phyloP scores from a whole-genome alignment of 768 basidiomycete species.

The Tylopilus vinaceipallidus region DNA sequence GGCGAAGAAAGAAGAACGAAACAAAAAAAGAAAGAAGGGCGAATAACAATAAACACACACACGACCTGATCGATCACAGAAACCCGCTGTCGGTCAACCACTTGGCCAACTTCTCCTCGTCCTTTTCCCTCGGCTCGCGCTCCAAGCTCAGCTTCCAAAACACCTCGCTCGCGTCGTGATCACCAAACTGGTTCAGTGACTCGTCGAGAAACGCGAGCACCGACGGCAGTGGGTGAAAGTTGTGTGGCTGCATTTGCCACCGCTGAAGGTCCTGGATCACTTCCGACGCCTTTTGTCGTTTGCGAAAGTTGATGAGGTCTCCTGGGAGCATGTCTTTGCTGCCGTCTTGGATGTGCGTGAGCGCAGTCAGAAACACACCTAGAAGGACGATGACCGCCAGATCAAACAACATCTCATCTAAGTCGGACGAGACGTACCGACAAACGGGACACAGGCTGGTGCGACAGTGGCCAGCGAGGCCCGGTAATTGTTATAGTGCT shows the following conservation, averaged over 20 bases:
- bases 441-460: conserved; percentile 70
- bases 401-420: too few relatives aligned
- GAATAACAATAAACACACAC: too few relatives aligned
- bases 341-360: conserved; percentile 63
- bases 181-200: conserved; percentile 36
- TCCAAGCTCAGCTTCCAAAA: conserved; percentile 48
- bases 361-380: conserved; percentile 59
- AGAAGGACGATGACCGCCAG: not conserved
- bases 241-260: conserved; percentile 55
- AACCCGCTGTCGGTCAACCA: conserved; percentile 41
- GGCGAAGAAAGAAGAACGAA: too few relatives aligned
- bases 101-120: conserved; percentile 48
- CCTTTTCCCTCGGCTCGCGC: conserved; percentile 54
- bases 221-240: conserved; percentile 43
- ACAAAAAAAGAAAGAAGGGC: too few relatives aligned
- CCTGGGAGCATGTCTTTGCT: conserved; percentile 48
- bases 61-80: conserved; percentile 27
- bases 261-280: conserved; percentile 57
- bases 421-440: conserved; percentile 42
- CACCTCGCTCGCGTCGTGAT: conserved; percentile 32
- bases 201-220: conserved; percentile 46
- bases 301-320: conserved; percentile 56
- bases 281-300: conserved; percentile 53
- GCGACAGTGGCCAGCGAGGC: conserved; percentile 49
- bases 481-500: conserved; percentile 67